Evolutionary conservation across 179 eudicot genomes (phyloP), one percentile per base, ranked within the genome.

Genomic region (Nepenthes alata): DNA sequence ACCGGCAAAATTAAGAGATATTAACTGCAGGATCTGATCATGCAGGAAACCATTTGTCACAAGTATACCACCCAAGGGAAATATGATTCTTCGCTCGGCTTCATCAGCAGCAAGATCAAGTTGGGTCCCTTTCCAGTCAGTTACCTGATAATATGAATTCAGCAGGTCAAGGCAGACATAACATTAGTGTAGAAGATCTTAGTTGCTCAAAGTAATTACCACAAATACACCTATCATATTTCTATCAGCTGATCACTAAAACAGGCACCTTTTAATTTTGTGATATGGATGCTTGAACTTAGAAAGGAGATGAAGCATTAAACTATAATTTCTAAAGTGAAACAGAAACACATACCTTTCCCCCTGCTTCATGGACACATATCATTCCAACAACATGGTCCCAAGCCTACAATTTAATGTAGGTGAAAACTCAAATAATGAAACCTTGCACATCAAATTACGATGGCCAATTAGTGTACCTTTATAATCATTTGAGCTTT

Each of bases 351-450:
- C 70, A 55, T 67, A 87, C 98, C 98, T 83, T 77, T 63, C 98
- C 98, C 14, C 98, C 97, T 10, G 98, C 96, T 79, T 93, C 98
- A 59, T 73, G 85, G 63, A 93, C 91, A 66, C 98, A 93, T 64
- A 93, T 86, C 67, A 86, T 80, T 65, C 98, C 98, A 74, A 82
- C 86, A 59, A 83, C 97, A 72, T 93, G 98, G 70, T 93, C 98
- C 98, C 98, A 93, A 13, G 78, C 80, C 98, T 93, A 55, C 62
- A 71, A 55, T 37, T 58, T 37, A 44, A 62, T 61, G 37, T 47
- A 68, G 68, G 44, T 64, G 55, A 72, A 59, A 51, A 25, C 51
- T 61, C 56, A 66, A 55, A 57, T 57, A 44, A 34, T 37, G 37
- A 34, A 55, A 34, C 37, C 49, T 35, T 53, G 16, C 35, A 36